phyloP scores from a whole-genome alignment of 441 rosid species.

The Adansonia gregorii region DNA sequence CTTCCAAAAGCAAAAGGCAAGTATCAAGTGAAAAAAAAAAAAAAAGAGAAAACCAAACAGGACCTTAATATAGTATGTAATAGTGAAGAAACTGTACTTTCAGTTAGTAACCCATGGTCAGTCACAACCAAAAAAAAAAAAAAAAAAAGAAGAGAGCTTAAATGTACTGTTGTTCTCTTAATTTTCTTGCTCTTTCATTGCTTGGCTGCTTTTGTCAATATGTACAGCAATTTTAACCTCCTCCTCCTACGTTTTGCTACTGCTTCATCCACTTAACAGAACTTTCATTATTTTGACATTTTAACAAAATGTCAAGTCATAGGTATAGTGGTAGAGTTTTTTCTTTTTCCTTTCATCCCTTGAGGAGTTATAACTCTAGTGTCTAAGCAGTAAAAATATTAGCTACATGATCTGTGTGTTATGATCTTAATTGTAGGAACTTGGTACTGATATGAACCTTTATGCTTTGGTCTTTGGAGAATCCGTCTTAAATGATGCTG shows the following conservation, averaged over 20 bases:
- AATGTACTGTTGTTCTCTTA: not conserved
- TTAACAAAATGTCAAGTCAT: not conserved
- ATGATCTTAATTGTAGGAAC: conserved; percentile 66
- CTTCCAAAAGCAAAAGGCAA: not conserved
- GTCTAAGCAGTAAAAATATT: not conserved
- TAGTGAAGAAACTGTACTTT: not conserved
- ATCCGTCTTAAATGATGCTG: conserved; percentile 98
- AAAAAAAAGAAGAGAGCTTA: not conserved
- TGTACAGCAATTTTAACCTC: not conserved
- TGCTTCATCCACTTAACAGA: not conserved
- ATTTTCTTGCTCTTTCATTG: not conserved
- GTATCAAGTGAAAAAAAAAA: not conserved
- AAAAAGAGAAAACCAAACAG: not conserved
- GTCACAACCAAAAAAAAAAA: not conserved
- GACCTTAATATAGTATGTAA: not conserved
- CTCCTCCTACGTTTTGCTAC: not conserved
- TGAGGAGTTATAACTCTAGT: not conserved
- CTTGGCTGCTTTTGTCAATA: conserved; percentile 4
- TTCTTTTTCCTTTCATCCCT: not conserved
- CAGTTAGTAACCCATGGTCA: not conserved
- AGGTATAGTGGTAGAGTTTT: not conserved
- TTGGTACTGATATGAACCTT: conserved; percentile 91
- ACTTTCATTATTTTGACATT: conserved; percentile 6
- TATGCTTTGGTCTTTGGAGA: conserved; percentile 99
- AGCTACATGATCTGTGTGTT: not conserved